A percentile compares a stretch with the other conserved stretches of the same genome.
Conservation (phyloP, 345 rosid species). For the Melaleuca quinquenervia region DNA sequence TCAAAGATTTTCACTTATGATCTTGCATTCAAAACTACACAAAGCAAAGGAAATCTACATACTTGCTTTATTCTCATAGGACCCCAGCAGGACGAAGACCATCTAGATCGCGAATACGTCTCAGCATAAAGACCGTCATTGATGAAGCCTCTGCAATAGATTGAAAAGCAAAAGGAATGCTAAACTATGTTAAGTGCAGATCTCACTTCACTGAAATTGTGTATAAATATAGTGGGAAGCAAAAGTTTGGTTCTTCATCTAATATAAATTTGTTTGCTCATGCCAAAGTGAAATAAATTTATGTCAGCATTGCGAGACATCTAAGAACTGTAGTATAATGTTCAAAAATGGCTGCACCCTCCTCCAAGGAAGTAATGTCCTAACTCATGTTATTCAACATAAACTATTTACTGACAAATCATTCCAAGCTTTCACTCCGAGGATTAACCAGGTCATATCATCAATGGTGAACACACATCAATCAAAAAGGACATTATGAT, state of each 20-base stretch:
- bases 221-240: neutral
- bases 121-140: constrained; percentile 76
- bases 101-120: constrained; percentile 59
- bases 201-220: neutral
- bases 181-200: neutral
- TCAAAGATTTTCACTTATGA: neutral
- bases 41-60: constrained; percentile 6
- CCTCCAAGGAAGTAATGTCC: neutral
- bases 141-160: constrained; percentile 53
- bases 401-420: neutral
- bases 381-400: neutral
- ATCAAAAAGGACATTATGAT: neutral
- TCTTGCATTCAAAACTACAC: neutral
- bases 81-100: constrained; percentile 88
- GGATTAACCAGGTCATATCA: neutral
- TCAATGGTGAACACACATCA: neutral
- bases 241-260: neutral
- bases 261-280: neutral
- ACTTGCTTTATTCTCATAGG: constrained; percentile 85
- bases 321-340: neutral
- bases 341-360: neutral
- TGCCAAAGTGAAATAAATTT: neutral
- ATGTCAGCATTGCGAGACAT: neutral
- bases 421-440: neutral
- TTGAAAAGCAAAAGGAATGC: neutral